Percentiles rank a stretch among this genome's conserved stretches.
phyloP scores from a whole-genome alignment of 768 basidiomycete genomes.

The Leccinum subtestaceum region DNA sequence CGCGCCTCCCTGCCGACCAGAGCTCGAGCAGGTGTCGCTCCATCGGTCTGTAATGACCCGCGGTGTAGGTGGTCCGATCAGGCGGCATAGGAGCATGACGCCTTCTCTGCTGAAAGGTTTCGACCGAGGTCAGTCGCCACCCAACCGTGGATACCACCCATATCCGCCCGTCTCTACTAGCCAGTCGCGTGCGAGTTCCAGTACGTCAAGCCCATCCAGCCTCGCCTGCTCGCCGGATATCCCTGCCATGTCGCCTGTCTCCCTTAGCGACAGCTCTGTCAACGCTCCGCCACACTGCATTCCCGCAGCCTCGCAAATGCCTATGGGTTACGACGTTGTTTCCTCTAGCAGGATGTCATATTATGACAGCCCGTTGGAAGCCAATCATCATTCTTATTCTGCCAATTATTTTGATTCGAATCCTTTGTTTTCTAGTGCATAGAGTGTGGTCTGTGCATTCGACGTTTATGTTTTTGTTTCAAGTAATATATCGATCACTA shows the following conservation, averaged over 20 bases:
- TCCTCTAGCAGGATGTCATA: constrained; percentile 27
- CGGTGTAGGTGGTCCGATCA: constrained; percentile 53
- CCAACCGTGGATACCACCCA: constrained; percentile 54
- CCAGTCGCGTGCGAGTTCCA: constrained; percentile 31
- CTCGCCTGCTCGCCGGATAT: constrained; percentile 30
- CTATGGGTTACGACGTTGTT: constrained; percentile 23
- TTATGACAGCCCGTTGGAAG: constrained; percentile 26
- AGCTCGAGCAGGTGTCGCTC: constrained; percentile 50
- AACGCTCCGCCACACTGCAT: constrained; percentile 24
- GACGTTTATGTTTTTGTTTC: background rate
- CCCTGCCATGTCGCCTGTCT: constrained; percentile 19
- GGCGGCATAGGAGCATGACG: constrained; percentile 76
- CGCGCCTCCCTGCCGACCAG: constrained; percentile 66
- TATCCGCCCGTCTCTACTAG: constrained; percentile 37
- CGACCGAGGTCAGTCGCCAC: constrained; percentile 46
- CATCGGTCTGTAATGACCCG: constrained; percentile 24
- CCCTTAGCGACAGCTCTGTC: constrained; percentile 13
- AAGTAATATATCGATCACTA: constrained; percentile 22
- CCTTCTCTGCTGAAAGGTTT: constrained; percentile 57
- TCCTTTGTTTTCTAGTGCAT: background rate
- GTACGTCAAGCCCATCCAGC: constrained; percentile 31
- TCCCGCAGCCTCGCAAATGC: constrained; percentile 15
- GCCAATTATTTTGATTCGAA: constrained; percentile 22
- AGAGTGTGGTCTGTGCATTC: background rate
- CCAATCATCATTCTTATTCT: constrained; percentile 19